Percentiles rank a stretch among this genome's conserved stretches.
These are phyloP conservation scores for Ceratobasidium sp. DNA, from an alignment of 1,284 basidiomycete genomes.

Conservation along the genomic window DNA sequence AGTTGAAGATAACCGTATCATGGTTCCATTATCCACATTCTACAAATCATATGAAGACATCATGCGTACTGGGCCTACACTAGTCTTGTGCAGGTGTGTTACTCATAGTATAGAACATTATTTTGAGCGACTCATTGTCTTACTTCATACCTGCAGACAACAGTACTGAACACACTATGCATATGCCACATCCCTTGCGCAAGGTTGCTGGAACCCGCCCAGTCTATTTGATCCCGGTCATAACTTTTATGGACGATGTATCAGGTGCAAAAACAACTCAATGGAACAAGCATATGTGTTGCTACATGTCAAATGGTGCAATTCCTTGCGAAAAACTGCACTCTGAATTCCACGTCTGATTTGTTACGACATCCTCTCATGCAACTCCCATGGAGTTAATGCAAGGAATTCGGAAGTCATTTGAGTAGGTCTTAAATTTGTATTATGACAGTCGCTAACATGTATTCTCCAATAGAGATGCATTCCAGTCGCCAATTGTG, in stretches of 20 bases:
- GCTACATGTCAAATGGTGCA: slow-evolving; percentile 29
- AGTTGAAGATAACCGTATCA: neutral
- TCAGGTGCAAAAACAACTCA: slow-evolving; percentile 34
- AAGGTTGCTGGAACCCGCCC: slow-evolving; percentile 1
- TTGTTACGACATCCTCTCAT: slow-evolving; percentile 30
- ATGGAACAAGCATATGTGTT: slow-evolving; percentile 41
- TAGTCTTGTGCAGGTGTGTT: neutral
- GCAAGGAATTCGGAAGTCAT: slow-evolving; percentile 15
- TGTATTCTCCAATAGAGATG: neutral
- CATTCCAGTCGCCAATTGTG: slow-evolving; percentile 34
- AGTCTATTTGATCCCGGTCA: slow-evolving; percentile 35
- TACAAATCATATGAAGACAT: neutral
- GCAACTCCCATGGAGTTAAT: slow-evolving; percentile 33
- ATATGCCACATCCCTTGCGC: slow-evolving; percentile 36
- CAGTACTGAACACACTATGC: neutral
- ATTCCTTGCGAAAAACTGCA: slow-evolving; percentile 22
- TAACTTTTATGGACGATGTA: slow-evolving; percentile 42
- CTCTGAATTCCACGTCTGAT: slow-evolving; percentile 20
- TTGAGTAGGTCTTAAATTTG: neutral
- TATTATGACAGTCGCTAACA: neutral
- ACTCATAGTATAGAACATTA: too few species aligned
- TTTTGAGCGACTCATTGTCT: neutral
- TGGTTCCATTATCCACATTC: neutral
- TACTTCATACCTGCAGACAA: slow-evolving; percentile 37
- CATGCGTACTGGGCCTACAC: neutral